Base-by-base conservation (phyloP, 75 land plant genomes). In the Sequoia sempervirens region DNA sequence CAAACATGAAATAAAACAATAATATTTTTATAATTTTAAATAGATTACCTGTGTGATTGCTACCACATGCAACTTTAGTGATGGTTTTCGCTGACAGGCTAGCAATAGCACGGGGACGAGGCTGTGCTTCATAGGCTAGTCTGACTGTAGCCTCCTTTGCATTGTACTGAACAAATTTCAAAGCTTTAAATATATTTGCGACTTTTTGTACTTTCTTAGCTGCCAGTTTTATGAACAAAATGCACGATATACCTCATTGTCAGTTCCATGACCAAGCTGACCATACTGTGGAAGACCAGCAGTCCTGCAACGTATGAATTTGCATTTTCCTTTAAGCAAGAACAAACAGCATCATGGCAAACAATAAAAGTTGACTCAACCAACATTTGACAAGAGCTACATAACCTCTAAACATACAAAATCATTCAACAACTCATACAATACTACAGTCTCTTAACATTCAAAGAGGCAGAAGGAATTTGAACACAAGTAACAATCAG, bases 251-350 rank as follows among this genome's bases (percentile, higher is more conserved):
- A 94, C 98, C 98, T 98, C 97, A 88, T 96, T 92, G 75, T 98
- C 94, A 43, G 98, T 94, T 80, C 99, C 99, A 91, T 98, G 99
- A 11, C 99, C 99, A 88, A 96, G 97, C 82, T 98, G 99, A 56
- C 99, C 99, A 91, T 94, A 98, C 84, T 98, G 99, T 2, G 98
- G 98, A 87, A 98, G 92, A 37, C 99, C 99, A 41, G 98, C 96
- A 84, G 96, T 91, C 56, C 99, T 97, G 87, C 32, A 92, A 64
- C 7, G 30, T 9, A 45, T 13, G 26, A 78, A 78, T 23, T 78
- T 45, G 80, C 50, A 78, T 11, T 41, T 36, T 83, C 12, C 9
- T 78, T 36, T 5, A 10, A 18, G 32, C 10, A 0, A 78, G 38
- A 23, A 78, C 50, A 78, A 32, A 32, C 26, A 58, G 28, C 8